Evolutionary conservation across 148 eudicot species (phyloP).

Genomic region (Persicaria tinctoria): DNA sequence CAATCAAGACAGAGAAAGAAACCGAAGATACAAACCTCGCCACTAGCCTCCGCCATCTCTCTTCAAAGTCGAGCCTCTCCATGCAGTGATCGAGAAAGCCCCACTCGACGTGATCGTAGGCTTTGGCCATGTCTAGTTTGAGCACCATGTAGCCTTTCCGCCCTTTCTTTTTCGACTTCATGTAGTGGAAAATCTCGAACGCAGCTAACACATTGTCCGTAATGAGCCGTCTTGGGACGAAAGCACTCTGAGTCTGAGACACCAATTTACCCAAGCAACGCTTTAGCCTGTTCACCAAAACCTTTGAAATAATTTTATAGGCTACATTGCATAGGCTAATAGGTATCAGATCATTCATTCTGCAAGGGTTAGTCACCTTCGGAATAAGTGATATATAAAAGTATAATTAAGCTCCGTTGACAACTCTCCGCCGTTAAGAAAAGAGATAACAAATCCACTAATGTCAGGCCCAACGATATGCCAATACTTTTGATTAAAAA

Average conservation of each 20-base stretch:
- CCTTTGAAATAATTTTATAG: background rate
- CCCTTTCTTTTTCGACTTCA: background rate
- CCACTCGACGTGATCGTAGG: conserved; percentile 3
- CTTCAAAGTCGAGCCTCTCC: background rate
- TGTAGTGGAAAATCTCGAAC: too few species aligned
- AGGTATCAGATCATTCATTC: too few species aligned
- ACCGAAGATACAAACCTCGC: background rate
- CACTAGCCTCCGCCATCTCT: background rate
- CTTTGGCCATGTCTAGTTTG: background rate
- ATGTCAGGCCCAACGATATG: background rate
- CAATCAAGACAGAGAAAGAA: background rate
- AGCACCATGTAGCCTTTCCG: background rate
- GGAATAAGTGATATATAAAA: too few species aligned
- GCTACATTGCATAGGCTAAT: too few species aligned
- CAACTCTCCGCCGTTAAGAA: background rate
- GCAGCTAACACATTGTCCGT: too few species aligned
- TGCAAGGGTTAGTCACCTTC: too few species aligned
- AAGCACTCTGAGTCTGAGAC: background rate
- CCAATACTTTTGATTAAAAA: background rate
- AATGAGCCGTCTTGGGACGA: too few species aligned
- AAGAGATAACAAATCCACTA: background rate
- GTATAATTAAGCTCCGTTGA: too few species aligned
- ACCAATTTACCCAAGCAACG: background rate
- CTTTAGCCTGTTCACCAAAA: conserved; percentile 1
- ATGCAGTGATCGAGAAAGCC: background rate